A percentile compares a stretch with the other conserved stretches of the same genome.
Evolutionary conservation across 208 protist species (phyloP).

Genomic region (Leishmania lainsoni): DNA sequence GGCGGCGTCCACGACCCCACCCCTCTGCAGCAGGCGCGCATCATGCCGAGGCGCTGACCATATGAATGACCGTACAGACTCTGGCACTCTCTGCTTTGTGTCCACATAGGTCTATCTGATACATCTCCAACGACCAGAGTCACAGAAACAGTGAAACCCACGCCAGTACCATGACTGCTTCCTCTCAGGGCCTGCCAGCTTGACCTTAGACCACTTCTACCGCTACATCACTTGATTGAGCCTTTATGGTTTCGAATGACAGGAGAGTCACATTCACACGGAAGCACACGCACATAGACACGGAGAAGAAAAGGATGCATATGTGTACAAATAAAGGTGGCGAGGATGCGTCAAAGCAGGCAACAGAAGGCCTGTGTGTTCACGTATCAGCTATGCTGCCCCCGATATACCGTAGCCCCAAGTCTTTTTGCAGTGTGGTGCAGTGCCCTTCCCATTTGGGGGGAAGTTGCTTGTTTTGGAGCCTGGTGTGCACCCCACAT

Average conservation of each 20-base stretch:
- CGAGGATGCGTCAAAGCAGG: background rate
- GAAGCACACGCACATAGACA: background rate
- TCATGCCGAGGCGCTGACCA: background rate
- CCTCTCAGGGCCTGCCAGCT: background rate
- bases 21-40: background rate
- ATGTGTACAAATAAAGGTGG: background rate
- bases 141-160: background rate
- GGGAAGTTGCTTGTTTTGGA: background rate
- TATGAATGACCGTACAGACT: background rate
- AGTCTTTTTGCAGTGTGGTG: background rate
- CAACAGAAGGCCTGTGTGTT: background rate
- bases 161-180: background rate
- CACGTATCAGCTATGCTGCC: background rate
- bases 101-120: background rate
- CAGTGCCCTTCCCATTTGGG: background rate
- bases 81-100: background rate
- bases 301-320: slow-evolving; percentile 2
- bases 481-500: background rate
- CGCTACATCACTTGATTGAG: background rate
- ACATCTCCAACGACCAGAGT: background rate
- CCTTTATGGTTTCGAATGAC: background rate
- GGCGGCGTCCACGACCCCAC: too few relatives aligned
- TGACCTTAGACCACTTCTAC: background rate
- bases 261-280: background rate
- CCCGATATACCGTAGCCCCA: background rate